Evolutionary conservation across 2,329 filamentous ascomycete genomes (phyloP), one percentile per base, ranked within the genome.

Genomic region (Verticillium alfalfae): DNA sequence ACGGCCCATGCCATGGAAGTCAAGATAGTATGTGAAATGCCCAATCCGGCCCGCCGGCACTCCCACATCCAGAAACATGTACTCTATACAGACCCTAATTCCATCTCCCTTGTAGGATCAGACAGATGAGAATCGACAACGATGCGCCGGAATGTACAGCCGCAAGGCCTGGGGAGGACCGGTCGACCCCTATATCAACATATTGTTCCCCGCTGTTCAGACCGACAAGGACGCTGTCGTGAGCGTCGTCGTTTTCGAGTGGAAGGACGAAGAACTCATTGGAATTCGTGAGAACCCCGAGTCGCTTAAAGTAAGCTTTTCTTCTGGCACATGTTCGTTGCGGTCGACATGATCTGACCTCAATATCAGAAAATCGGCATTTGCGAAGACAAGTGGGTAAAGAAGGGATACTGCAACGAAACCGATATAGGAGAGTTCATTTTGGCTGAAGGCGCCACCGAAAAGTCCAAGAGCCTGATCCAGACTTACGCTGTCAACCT

Each of bases 201-300:
- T 92, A 73, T 92, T 92, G 72, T 96, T 97, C 70, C 77, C 89
- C 49, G 83, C 85, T 66, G 9, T 34, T 15, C n/a, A 58, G 31
- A 34, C 5, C 18, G 31, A 45, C 15, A 75, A 83, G 77, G 71
- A 81, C 77, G 73, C 84, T 69, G 81, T 92, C 54, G 89, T 93
- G 66, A 96, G 92, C 74, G 77, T 97, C 68, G 82, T 97, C 59
- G 89, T 99, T 66, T 99, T 97, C 74, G 94, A 99, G 77, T 99
- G 93, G 92, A 88, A 84, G 67, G 95, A 99, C 72, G 88, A 90
- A 72, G 78, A 86, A 59, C 81, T 94, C 61, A 87, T 99, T 66
- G 93, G 94, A 54, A 83, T 90, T 62, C 82, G 83, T 39, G 79
- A 85, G 58, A 80, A 81, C 34, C 76, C 82, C 16, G 81, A 83